These are phyloP conservation scores for Eucalyptus brandiana DNA, from an alignment of 345 rosid species.

Conservation along the genomic window DNA sequence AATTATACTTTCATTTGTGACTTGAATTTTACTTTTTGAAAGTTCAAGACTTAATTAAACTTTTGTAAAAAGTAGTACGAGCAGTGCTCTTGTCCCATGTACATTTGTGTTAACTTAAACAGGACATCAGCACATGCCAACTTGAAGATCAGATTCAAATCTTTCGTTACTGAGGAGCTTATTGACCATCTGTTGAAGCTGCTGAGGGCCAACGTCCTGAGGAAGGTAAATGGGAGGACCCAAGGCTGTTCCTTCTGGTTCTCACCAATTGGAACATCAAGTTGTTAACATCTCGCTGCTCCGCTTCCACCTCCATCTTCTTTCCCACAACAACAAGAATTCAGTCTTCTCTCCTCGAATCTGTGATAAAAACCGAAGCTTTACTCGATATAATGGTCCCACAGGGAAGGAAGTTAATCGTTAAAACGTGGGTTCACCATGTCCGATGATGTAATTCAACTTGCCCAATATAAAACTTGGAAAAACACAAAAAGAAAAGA, in stretches of 20 bases:
- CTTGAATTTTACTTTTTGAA: too few species aligned
- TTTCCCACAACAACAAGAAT: not conserved
- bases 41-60: too few species aligned
- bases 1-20: too few species aligned
- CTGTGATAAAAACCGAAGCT: not conserved
- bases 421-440: not conserved
- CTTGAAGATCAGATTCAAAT: not conserved
- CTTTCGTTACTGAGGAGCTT: slow-evolving; percentile 57
- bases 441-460: not conserved
- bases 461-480: not conserved
- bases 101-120: not conserved
- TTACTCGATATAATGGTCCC: slow-evolving; percentile 1
- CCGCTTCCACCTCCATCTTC: slow-evolving; percentile 23
- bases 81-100: too few species aligned
- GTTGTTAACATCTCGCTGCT: slow-evolving; percentile 20
- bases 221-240: slow-evolving; percentile 80
- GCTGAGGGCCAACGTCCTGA: slow-evolving; percentile 62
- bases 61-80: too few species aligned
- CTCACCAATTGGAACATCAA: slow-evolving; percentile 70
- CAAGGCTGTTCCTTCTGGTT: slow-evolving; percentile 58
- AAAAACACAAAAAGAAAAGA: not conserved
- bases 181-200: slow-evolving; percentile 80
- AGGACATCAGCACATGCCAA: not conserved
- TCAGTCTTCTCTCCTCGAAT: not conserved
- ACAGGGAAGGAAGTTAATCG: not conserved